These are phyloP conservation scores for Intubia oerlemansii DNA, from an alignment of 2,329 filamentous ascomycete genomes.

Conservation along the genomic window DNA sequence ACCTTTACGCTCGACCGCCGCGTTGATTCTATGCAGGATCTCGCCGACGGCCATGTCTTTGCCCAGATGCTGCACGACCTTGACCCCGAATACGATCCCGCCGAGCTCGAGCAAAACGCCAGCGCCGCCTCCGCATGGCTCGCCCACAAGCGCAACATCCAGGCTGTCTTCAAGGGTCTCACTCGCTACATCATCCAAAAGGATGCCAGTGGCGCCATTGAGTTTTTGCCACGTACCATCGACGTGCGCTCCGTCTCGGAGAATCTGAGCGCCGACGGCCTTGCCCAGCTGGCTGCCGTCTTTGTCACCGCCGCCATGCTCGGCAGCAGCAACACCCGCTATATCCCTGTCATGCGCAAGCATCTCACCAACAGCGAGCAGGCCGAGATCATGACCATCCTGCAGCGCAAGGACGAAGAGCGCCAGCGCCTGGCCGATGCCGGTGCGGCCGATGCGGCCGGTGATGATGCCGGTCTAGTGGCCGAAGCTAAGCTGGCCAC, in stretches of 20 bases:
- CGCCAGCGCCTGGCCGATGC: conserved; percentile 17
- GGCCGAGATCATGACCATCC: conserved; percentile 24
- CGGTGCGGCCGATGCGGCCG: conserved; percentile 10
- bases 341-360: conserved; percentile 13
- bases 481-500: conserved; percentile 33
- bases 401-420: conserved; percentile 22
- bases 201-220: conserved; percentile 8
- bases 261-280: conserved; percentile 7
- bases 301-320: conserved; percentile 20
- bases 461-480: conserved; percentile 22
- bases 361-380: conserved; percentile 16
- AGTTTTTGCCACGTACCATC: conserved; percentile 8
- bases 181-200: conserved; percentile 43
- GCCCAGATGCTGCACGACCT: conserved; percentile 35
- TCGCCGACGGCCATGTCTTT: conserved; percentile 31
- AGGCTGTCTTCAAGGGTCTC: conserved; percentile 68
- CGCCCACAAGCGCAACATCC: conserved; percentile 72
- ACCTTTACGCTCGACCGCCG: conserved; percentile 22
- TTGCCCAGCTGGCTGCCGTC: conserved; percentile 7
- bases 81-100: conserved; percentile 32
- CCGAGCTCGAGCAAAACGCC: conserved; percentile 26
- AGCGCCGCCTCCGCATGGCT: conserved; percentile 22
- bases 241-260: conserved; percentile 9
- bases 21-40: conserved; percentile 27
- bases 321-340: conserved; percentile 11